A percentile compares a stretch with the other conserved stretches of the same genome.
Evolutionary conservation across 441 rosid species (phyloP).

Genomic region (Hypseocharis bilobata): DNA sequence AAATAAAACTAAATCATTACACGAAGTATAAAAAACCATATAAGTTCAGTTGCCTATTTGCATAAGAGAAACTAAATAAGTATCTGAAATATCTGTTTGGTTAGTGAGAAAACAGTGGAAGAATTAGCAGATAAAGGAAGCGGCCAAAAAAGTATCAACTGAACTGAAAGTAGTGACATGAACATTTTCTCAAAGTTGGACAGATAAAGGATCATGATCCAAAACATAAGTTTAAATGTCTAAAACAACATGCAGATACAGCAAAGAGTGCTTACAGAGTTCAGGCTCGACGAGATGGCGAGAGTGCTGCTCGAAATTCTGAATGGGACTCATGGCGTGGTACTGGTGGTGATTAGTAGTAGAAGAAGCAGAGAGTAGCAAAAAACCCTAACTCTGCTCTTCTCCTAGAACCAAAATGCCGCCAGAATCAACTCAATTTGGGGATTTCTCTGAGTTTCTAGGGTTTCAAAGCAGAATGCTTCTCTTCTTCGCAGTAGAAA

Average conservation of each 20-base stretch:
- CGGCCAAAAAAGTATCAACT: neutral
- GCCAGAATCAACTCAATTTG: no score
- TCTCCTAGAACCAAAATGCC: no score
- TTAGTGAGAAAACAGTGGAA: neutral
- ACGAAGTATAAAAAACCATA: neutral
- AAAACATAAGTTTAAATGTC: neutral
- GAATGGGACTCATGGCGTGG: slow-evolving; percentile 68
- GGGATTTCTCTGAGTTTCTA: no score
- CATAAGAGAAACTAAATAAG: neutral
- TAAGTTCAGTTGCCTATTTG: neutral
- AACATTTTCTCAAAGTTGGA: neutral
- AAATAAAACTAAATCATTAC: neutral
- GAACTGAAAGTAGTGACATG: neutral
- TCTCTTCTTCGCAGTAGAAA: no score
- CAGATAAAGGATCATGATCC: neutral
- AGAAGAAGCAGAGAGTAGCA: neutral
- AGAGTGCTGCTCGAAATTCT: slow-evolving; percentile 90
- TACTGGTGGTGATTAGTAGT: neutral
- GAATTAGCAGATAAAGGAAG: neutral
- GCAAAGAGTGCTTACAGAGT: slow-evolving; percentile 41
- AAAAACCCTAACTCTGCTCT: slow-evolving; percentile 7
- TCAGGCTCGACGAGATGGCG: slow-evolving; percentile 74
- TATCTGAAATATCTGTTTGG: neutral
- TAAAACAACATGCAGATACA: neutral
- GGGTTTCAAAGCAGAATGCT: no score